Evolutionary conservation across 2,329 filamentous ascomycete genomes (phyloP), one percentile per base, ranked within the genome.

Genomic region (Stachybotrys chartarum): DNA sequence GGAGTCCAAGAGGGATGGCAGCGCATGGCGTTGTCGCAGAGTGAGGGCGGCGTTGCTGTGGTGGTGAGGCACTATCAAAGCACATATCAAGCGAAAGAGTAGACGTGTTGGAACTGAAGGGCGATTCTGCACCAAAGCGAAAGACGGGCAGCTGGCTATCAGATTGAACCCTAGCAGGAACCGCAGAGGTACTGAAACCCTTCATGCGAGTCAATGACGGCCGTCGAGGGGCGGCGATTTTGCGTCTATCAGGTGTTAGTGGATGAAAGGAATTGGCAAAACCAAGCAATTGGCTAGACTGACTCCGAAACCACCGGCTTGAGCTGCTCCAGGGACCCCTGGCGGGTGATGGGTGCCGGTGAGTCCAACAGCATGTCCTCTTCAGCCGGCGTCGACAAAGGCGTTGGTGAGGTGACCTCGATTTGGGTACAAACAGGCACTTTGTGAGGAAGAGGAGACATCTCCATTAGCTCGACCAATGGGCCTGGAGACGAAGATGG

Each of bases 361-460:
- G 83, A 85, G 59, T 83, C 81, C 59, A 83, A 70, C 69, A 80
- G 74, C 70, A 79, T 79, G 31, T 75, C 75, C 56, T 80, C 74
- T 31, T 73, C 68, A 57, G 70, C 71, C 56, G 77, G 73, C 16
- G 75, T 77, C 60, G 64, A 70, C 58, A 81, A 79, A 8, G 87
- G 87, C 1, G 87, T 88, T 1, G 91, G 90, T 32, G 90, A 92
- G 32, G 84, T 81, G 54, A 90, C 72, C 60, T 87, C 85, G 59
- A 89, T 77, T 61, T 87, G 80, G 32, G 78, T 70, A 72, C 79
- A 73, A 66, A 84, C 91, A 12, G 88, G 81, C 32, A 81, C 77
- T 77, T 96, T 97, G 77, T 96, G 91, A 57, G 91, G 92, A 46
- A 97, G 75, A 45, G 94, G 93, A 49, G 93, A 97, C 71, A 97